Percentiles rank a stretch among this genome's conserved stretches.
Evolutionary conservation across 257 asterid species (phyloP).

Genomic region (Lycium barbarum): DNA sequence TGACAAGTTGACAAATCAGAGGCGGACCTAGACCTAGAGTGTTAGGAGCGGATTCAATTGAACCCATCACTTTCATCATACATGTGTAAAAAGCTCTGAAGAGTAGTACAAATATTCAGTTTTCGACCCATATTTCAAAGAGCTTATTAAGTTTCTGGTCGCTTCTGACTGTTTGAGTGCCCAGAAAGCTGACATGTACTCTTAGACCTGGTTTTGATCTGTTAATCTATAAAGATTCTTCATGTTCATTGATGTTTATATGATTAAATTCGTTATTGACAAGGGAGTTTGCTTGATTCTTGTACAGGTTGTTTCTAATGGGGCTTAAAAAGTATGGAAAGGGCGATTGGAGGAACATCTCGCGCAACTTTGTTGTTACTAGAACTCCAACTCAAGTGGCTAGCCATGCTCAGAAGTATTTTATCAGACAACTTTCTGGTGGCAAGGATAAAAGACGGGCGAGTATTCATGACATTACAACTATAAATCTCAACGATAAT

Average conservation of each 20-base stretch:
- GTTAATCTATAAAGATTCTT: constrained; percentile 12
- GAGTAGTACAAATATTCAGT: neutral
- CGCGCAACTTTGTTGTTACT: constrained; percentile 80
- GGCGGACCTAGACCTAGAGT: neutral
- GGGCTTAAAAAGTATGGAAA: constrained; percentile 96
- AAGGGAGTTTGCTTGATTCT: constrained; percentile 16
- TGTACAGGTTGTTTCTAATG: constrained; percentile 78
- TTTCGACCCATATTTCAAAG: neutral
- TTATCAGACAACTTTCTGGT: constrained; percentile 85
- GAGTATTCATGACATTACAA: constrained; percentile 94
- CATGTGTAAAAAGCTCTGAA: neutral
- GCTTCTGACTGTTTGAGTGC: neutral
- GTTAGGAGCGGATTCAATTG: neutral
- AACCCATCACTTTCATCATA: neutral
- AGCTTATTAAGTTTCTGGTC: neutral
- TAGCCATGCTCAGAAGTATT: constrained; percentile 97
- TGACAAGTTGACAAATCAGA: constrained; percentile 22
- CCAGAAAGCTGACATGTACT: constrained; percentile 9
- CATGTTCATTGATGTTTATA: neutral
- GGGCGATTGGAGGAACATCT: constrained; percentile 98
- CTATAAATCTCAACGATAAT: constrained; percentile 63
- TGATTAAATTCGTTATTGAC: constrained; percentile 34
- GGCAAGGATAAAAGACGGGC: constrained; percentile 95
- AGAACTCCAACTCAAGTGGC: constrained; percentile 99
- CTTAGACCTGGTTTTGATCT: neutral